Evolutionary conservation across 768 basidiomycete genomes (phyloP).

Genomic region (Candolleomyces efflorescens): DNA sequence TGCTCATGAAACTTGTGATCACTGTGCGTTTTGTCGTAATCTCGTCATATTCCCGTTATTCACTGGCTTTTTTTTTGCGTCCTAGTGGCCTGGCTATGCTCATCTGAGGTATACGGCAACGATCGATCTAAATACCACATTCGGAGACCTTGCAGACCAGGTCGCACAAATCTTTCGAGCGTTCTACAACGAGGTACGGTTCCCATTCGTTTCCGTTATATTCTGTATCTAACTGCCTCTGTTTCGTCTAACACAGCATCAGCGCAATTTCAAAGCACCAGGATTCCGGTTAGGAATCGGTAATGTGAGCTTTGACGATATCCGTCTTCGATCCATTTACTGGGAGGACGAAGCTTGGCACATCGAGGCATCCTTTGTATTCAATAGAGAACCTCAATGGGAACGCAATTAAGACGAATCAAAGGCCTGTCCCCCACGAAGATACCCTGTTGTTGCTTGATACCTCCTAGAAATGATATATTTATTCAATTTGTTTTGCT

Average conservation of each 20-base stretch:
- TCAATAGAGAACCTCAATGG: not conserved
- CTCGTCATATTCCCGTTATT: not conserved
- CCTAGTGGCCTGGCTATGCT: constrained; percentile 5
- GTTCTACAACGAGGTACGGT: constrained; percentile 6
- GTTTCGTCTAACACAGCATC: not conserved
- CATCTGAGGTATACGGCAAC: not conserved
- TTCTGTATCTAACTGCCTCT: not conserved
- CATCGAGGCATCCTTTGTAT: constrained; percentile 3
- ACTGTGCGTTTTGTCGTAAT: not conserved
- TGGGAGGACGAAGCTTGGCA: not conserved
- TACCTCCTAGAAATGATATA: too few relatives aligned
- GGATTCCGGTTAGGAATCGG: not conserved
- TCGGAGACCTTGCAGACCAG: constrained; percentile 3
- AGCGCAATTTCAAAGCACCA: not conserved
- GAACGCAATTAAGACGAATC: not conserved
- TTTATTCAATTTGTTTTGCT: too few relatives aligned
- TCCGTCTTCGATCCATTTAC: constrained; percentile 1
- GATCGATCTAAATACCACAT: not conserved
- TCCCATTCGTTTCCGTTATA: not conserved
- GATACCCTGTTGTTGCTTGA: too few relatives aligned
- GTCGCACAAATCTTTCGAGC: not conserved
- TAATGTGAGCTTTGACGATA: not conserved
- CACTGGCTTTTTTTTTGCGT: not conserved
- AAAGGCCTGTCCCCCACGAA: too few relatives aligned
- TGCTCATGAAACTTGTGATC: not conserved